These are phyloP conservation scores for Endotrypanum monterogeii DNA, from an alignment of 208 protist species.

Conservation along the genomic window DNA sequence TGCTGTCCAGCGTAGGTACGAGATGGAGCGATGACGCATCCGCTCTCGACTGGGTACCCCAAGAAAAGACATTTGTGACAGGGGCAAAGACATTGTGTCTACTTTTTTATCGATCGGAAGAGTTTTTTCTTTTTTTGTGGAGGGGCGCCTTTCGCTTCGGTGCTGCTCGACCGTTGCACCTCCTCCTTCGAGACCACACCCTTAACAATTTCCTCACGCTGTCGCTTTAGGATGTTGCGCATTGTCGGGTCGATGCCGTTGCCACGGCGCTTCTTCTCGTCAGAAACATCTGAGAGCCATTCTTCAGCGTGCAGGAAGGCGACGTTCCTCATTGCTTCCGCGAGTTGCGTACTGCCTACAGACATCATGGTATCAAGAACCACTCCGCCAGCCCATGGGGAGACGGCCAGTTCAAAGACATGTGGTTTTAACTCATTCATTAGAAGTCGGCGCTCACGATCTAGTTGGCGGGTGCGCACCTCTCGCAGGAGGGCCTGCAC, in stretches of 20 bases:
- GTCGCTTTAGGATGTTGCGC: constrained; percentile 69
- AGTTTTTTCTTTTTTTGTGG: constrained; percentile 67
- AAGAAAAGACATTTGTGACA: not conserved
- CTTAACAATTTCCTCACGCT: constrained; percentile 55
- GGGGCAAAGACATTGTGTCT: not conserved
- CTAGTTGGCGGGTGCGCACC: constrained; percentile 58
- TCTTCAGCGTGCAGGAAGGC: constrained; percentile 82
- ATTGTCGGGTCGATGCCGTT: constrained; percentile 71
- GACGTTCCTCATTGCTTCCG: constrained; percentile 81
- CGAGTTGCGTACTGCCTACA: constrained; percentile 61
- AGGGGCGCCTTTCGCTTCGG: not conserved
- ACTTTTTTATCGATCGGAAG: constrained; percentile 78
- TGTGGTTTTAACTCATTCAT: constrained; percentile 89
- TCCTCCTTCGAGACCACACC: constrained; percentile 21
- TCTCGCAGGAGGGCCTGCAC: constrained; percentile 82
- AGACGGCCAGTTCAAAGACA: constrained; percentile 82
- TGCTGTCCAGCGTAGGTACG: not conserved
- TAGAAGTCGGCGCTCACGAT: constrained; percentile 59
- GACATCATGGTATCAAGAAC: constrained; percentile 86
- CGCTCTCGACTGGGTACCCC: not conserved
- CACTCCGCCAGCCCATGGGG: constrained; percentile 85
- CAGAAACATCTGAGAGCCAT: constrained; percentile 73
- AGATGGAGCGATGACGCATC: not conserved
- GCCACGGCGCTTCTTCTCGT: constrained; percentile 48
- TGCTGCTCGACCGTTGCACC: constrained; percentile 1